Evolutionary conservation across 2,329 filamentous ascomycete genomes (phyloP), one percentile per base, ranked within the genome.

Genomic region (Monosporascus sp.): DNA sequence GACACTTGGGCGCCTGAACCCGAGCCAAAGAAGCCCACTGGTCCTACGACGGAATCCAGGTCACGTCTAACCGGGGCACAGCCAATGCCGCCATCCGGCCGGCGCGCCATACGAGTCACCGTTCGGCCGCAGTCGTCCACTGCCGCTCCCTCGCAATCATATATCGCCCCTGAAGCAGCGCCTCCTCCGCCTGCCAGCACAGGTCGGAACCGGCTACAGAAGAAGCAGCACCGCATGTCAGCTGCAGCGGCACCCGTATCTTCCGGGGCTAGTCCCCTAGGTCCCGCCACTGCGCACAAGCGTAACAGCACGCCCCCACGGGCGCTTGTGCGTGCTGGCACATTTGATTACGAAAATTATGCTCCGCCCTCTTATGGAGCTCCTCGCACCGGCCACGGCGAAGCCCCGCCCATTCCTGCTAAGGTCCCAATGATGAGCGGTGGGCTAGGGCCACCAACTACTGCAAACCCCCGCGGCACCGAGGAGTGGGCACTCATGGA

Each of bases 1-100:
- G 84, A 89, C 52, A 83, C 83, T 1, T 91, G 87, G 87, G 88
- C 88, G 2, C 87, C 88, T 0, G 88, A 91, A 63, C 88, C 88
- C 0, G 86, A 89, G 60, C 78, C 79, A 22, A 87, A 85, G 64
- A 74, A 72, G n/a, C 60, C 61, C 7, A 48, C 47, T 26, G 7
- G 56, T 58, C 37, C 38, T 55, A 20, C 26, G 51, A 11, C 63
- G 67, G 52, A 63, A 52, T 24, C 43, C 24, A 65, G 74, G 11
- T 67, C 74, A 6, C 73, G 81, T 35, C 72, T 79, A 1, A 75
- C 71, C 5, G 82, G 81, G 2, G 76, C 81, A 1, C 78, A 82
- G 57, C 76, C 78, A 5, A 73, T 78, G 63, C 75, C 79, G 2
- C 66, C 73, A 1, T 75, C 72, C 38, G 77, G 78, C 4, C 77